Evolutionary conservation across 1,139 yeast genomes (phyloP), one percentile per base, ranked within the genome.

Genomic region (Hemisphaericaspora lyxosophila): DNA sequence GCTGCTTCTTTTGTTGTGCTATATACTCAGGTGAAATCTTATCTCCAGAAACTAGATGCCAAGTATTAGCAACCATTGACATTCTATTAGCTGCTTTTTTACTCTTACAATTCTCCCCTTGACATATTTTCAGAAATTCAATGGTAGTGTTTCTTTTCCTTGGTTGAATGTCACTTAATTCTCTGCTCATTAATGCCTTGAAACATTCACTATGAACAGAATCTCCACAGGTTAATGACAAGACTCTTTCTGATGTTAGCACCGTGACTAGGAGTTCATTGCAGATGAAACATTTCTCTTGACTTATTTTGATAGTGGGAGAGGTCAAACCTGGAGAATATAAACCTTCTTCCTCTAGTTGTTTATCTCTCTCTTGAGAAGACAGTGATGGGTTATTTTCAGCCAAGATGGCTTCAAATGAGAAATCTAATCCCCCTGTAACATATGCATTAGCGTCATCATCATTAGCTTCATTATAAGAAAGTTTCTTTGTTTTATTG

Each of bases 191-290:
- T 18, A 30, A 20, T 3, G 45, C 33, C 25, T 38, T 49, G 34
- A 67, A 59, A 43, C 75, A 70, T 40, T 67, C 67, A 30, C 63
- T 63, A 43, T 70, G 75, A 19, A 66, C 51, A 35, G 50, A 57
- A 41, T 68, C 73, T 3, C 72, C 72, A 50, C 75, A 70, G 17
- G 47, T 45, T 30, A 70, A 55, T 28, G 59, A 58, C 12, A 69
- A 48, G 11, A 68, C 45, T 27, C 49, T 48, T 43, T 70, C 75
- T n/a, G 55, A 51, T 9, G 49, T 52, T n/a, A 70, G 53, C 33
- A 60, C 64, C 11, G 62, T 55, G 33, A 59, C 53, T 11, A 69
- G 52, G 8, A 53, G 47, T 38, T 70, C 75, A 11, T 59, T 60
- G 46, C 75, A 70, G 7, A 70, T 57, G 33, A 61, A 64, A 40